Percentiles rank a stretch among this genome's conserved stretches.
Evolutionary conservation across 2,329 filamentous ascomycete species (phyloP).

Genomic region (Trichoderma aggressivum): DNA sequence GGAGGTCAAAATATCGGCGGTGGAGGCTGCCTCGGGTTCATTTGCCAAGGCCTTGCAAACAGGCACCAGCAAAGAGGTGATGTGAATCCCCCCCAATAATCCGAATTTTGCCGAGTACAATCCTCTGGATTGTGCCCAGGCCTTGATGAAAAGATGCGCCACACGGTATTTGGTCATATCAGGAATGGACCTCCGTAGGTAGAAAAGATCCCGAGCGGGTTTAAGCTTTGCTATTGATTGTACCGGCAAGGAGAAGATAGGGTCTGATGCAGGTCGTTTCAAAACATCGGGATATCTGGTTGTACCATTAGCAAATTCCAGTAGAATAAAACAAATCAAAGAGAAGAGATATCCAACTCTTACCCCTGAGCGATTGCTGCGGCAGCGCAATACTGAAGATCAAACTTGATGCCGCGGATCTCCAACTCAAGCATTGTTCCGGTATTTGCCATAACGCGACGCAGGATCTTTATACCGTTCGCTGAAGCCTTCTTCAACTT

Average conservation of each 20-base stretch:
- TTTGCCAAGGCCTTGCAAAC: slow-evolving; percentile 54
- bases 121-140: slow-evolving; percentile 60
- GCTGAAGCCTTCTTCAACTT: slow-evolving; percentile 47
- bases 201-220: slow-evolving; percentile 59
- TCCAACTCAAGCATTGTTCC: slow-evolving; percentile 64
- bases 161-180: slow-evolving; percentile 55
- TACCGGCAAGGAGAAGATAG: slow-evolving; percentile 53
- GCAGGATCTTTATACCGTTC: slow-evolving; percentile 48
- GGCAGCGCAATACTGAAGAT: slow-evolving; percentile 65
- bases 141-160: slow-evolving; percentile 58
- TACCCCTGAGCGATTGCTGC: slow-evolving; percentile 50
- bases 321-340: too few relatives aligned
- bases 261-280: slow-evolving; percentile 47
- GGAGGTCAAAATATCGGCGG: slow-evolving; percentile 51
- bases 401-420: slow-evolving; percentile 55
- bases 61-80: slow-evolving; percentile 58
- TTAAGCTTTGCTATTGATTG: slow-evolving; percentile 61
- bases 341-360: slow-evolving; percentile 3
- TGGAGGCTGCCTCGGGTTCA: slow-evolving; percentile 36
- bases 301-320: not conserved
- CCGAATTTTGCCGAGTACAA: slow-evolving; percentile 65
- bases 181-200: slow-evolving; percentile 58
- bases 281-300: slow-evolving; percentile 46
- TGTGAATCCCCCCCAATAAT: slow-evolving; percentile 62
- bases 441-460: slow-evolving; percentile 55